Evolutionary conservation across 2,329 filamentous ascomycete genomes (phyloP).

Genomic region (Hymenoscyphus repandus): DNA sequence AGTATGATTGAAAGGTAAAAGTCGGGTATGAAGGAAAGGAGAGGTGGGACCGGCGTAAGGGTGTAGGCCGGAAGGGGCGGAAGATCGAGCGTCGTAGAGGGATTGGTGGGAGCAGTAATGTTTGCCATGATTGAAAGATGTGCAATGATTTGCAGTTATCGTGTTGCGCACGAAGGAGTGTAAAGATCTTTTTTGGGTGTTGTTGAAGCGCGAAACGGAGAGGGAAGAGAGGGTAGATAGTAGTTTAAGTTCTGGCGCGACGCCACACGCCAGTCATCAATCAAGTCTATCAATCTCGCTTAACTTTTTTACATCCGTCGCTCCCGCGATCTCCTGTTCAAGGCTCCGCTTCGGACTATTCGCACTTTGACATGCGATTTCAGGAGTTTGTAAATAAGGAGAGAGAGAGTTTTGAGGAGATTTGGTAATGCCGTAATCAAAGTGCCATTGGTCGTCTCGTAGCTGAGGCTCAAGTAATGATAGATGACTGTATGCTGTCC

Average conservation of each 20-base stretch:
- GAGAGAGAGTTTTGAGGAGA: too few relatives aligned
- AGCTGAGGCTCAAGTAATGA: too few relatives aligned
- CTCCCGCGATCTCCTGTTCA: constrained; percentile 12
- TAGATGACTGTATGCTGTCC: too few relatives aligned
- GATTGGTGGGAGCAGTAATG: constrained; percentile 38
- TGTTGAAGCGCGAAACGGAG: background rate
- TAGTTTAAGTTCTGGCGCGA: background rate
- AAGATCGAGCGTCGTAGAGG: constrained; percentile 50
- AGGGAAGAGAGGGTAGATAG: background rate
- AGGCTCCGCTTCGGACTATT: background rate
- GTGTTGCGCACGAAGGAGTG: constrained; percentile 31
- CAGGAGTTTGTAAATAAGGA: background rate
- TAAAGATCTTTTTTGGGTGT: constrained; percentile 1
- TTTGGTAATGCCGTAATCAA: too few relatives aligned
- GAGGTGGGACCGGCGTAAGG: constrained; percentile 61
- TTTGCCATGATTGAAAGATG: constrained; percentile 33
- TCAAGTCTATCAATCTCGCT: constrained; percentile 23
- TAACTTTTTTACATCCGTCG: constrained; percentile 19
- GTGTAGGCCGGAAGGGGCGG: constrained; percentile 84
- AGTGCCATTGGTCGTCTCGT: too few relatives aligned
- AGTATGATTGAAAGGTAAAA: constrained; percentile 70
- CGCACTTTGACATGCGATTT: background rate
- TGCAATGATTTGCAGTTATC: constrained; percentile 25
- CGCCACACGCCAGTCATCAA: constrained; percentile 5
- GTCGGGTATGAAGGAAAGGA: constrained; percentile 76